Conservation (phyloP, 1,284 basidiomycete species). For the Rhodotorula sp. region DNA sequence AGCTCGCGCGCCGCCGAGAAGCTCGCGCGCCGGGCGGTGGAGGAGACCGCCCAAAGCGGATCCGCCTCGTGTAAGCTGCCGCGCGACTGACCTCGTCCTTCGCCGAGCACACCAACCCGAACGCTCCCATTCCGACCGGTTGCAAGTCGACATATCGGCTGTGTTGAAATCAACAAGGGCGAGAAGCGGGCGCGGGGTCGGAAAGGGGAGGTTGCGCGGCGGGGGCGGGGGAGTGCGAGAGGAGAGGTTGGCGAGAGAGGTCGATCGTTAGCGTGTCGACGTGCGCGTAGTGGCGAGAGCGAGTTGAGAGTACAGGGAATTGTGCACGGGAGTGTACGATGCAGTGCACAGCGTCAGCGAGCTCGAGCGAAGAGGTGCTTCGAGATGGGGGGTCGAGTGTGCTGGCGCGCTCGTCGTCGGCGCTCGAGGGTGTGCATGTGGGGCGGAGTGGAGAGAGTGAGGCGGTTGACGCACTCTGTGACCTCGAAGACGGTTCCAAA, state of each 20-base stretch:
- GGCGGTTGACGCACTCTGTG: conserved; percentile 59
- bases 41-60: too few relatives aligned
- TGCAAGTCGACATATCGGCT: conserved; percentile 95
- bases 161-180: not conserved
- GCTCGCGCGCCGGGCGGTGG: too few relatives aligned
- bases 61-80: not conserved
- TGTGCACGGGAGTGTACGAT: too few relatives aligned
- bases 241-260: too few relatives aligned
- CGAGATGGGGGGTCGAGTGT: not conserved
- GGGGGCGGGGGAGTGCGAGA: not conserved
- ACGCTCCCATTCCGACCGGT: conserved; percentile 99
- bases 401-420: too few relatives aligned
- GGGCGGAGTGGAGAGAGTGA: not conserved
- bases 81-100: conserved; percentile 63
- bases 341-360: too few relatives aligned
- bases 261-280: too few relatives aligned
- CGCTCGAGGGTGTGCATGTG: not conserved
- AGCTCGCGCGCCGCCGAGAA: too few relatives aligned
- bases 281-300: too few relatives aligned
- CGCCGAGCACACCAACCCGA: conserved; percentile 96
- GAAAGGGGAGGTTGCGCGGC: not conserved
- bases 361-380: too few relatives aligned
- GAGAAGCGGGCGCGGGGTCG: not conserved
- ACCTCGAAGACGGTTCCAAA: conserved; percentile 77
- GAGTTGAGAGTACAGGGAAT: too few relatives aligned